Evolutionary conservation across 805 yeast species (phyloP).

Genomic region (Tanozyma kutaoensis): DNA sequence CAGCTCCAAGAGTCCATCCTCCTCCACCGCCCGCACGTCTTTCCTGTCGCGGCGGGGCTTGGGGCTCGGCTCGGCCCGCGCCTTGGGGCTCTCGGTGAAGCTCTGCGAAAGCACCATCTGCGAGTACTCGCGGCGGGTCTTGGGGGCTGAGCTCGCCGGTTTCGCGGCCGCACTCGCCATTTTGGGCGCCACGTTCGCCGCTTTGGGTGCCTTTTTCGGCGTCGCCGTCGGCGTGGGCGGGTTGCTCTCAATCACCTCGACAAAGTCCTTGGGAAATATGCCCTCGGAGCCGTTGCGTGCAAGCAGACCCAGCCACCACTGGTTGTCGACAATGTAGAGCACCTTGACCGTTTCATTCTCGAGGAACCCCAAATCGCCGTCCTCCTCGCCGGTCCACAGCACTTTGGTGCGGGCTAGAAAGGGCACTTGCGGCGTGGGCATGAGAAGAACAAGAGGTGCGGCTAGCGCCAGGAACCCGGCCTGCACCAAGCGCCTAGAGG

Average conservation of each 20-base stretch:
- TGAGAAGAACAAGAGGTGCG: no score
- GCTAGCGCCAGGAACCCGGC: no score
- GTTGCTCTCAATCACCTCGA: slow-evolving; percentile 28
- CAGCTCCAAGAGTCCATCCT: slow-evolving; percentile 10
- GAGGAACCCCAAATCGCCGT: slow-evolving; percentile 81
- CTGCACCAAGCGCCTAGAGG: no score
- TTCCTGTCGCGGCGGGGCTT: no score
- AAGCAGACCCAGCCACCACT: slow-evolving; percentile 84
- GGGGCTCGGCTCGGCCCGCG: no score
- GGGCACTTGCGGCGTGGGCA: slow-evolving; percentile 35
- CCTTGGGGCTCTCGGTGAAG: no score
- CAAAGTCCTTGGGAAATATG: slow-evolving; percentile 79
- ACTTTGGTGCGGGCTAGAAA: slow-evolving; percentile 71
- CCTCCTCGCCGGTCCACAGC: slow-evolving; percentile 90
- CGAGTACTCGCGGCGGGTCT: slow-evolving; percentile 3
- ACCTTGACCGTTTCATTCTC: slow-evolving; percentile 92
- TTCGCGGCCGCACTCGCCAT: slow-evolving; percentile 1
- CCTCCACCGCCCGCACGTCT: no score
- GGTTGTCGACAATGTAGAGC: slow-evolving; percentile 66
- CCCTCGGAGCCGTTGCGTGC: slow-evolving; percentile 75
- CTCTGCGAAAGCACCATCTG: background rate
- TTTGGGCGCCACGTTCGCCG: slow-evolving; percentile 2
- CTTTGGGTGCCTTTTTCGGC: slow-evolving; percentile 4
- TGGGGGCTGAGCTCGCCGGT: slow-evolving; percentile 2
- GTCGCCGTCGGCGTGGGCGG: slow-evolving; percentile 5